phyloP scores from a whole-genome alignment of 2,329 filamentous ascomycete species.

The Ilyonectria destructans region DNA sequence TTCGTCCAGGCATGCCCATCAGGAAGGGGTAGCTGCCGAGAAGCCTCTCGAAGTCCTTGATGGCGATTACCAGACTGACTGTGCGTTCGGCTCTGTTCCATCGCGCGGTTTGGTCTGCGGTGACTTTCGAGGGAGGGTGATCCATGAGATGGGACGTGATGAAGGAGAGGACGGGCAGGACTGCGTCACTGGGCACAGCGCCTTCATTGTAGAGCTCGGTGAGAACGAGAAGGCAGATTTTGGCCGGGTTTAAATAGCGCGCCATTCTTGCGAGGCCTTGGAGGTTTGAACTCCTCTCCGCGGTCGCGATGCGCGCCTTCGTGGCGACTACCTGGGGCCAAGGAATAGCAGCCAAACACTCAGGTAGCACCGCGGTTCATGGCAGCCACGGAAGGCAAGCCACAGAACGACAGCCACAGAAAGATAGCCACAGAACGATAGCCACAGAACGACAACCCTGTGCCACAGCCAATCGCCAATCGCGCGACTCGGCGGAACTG shows the following conservation, averaged over 20 bases:
- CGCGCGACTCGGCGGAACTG: too few species aligned
- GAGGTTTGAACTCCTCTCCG: neutral
- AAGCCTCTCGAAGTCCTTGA: constrained; percentile 74
- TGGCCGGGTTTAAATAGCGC: constrained; percentile 90
- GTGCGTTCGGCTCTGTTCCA: constrained; percentile 68
- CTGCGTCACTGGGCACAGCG: constrained; percentile 78
- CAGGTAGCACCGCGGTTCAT: neutral
- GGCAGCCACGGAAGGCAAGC: neutral
- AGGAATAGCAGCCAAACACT: neutral
- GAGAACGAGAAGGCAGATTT: constrained; percentile 86
- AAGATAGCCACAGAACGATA: neutral
- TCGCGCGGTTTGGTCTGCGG: constrained; percentile 50
- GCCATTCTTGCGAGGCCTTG: constrained; percentile 68
- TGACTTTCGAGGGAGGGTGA: constrained; percentile 50
- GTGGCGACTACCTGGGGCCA: neutral
- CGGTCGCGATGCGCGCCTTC: neutral
- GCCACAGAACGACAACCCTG: too few species aligned
- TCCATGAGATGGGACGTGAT: constrained; percentile 80
- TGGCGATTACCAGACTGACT: constrained; percentile 68
- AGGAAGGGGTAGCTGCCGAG: constrained; percentile 68
- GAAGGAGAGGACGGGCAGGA: constrained; percentile 84
- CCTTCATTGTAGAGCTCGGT: constrained; percentile 86
- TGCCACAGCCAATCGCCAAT: too few species aligned
- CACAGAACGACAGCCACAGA: neutral
- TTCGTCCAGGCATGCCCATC: constrained; percentile 78